A percentile compares a stretch with the other conserved stretches of the same genome.
phyloP scores from a whole-genome alignment of 2,329 filamentous ascomycete genomes.

The Phoma herbarum region DNA sequence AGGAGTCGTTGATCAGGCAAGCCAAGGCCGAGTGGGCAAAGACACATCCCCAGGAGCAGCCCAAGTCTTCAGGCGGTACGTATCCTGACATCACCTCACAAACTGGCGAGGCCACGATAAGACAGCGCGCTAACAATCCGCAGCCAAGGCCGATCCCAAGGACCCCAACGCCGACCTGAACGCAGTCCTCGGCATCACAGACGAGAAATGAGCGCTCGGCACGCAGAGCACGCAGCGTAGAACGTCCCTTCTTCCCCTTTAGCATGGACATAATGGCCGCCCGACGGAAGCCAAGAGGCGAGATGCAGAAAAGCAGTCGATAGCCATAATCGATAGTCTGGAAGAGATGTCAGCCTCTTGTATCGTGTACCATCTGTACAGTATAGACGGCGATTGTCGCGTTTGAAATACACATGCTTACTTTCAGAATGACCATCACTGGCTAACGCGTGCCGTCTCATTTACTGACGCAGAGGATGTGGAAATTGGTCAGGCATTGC shows the following conservation, averaged over 20 bases:
- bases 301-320: conserved; percentile 29
- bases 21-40: conserved; percentile 91
- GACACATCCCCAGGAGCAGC: conserved; percentile 64
- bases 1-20: conserved; percentile 89
- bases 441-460: too few relatives aligned
- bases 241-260: conserved; percentile 35
- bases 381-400: conserved; percentile 52
- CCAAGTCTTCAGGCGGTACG: conserved; percentile 45
- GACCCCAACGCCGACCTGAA: conserved; percentile 95
- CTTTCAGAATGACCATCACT: neutral
- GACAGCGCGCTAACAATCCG: conserved; percentile 47
- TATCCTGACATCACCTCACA: neutral
- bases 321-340: conserved; percentile 4
- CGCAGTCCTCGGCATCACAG: conserved; percentile 59
- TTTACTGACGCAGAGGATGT: too few relatives aligned
- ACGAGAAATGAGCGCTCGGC: conserved; percentile 41
- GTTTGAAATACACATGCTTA: conserved; percentile 40
- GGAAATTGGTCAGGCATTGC: too few relatives aligned
- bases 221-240: neutral
- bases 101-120: neutral
- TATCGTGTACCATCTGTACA: conserved; percentile 55
- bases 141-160: conserved; percentile 70
- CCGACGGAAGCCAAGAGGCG: conserved; percentile 25
- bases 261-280: conserved; percentile 34
- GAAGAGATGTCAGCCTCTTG: conserved; percentile 41